Evolutionary conservation across 2,329 filamentous ascomycete species (phyloP), one percentile per base, ranked within the genome.

Genomic region (Diaporthe citrichinensis): DNA sequence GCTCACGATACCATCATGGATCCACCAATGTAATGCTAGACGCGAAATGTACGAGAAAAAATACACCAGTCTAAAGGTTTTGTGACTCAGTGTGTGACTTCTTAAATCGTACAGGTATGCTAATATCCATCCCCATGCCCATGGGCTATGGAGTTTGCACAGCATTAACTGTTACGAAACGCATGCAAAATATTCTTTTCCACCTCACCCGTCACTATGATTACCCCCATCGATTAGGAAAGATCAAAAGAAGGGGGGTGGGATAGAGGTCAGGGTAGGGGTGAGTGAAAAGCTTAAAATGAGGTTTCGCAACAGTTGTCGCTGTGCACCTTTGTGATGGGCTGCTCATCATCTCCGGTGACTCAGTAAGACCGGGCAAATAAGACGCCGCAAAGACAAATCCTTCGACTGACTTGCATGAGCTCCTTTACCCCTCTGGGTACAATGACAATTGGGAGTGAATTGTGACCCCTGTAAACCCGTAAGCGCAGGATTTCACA

Each of bases 401-500:
- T 53, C 31, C 46, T 49, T 20, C 8, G 46, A 46, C 23, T 53
- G 9, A 12, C 46, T 53, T 28, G n/a, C 58, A 62, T 39, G 25
- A 15, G 23, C 23, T 31, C 31, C 39, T 23, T 23, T 46, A 15
- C n/a, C 53, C 51, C 51, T 71, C 51, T 55, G 14, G n/a, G 2
- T 6, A 53, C 25, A 25, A 41, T 25, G 34, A 28, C 7, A 5
- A 12, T 39, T 28, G 23, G 15, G 67, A 44, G 51, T 67, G 61
- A 49, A 10, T 10, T 17, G 23, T 20, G 20, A 34, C 1, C 62
- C 9, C 44, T 49, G 62, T 28, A 23, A 31, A 51, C 25, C 68
- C 53, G 39, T 71, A 71, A 58, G 53, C 53, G 31, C 68, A 57
- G 25, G 20, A 49, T n/a, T 49, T 49, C 25, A 17, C 62, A 3